phyloP scores from a whole-genome alignment of 2,329 filamentous ascomycete genomes.

The Neocatenulostroma microsporum region DNA sequence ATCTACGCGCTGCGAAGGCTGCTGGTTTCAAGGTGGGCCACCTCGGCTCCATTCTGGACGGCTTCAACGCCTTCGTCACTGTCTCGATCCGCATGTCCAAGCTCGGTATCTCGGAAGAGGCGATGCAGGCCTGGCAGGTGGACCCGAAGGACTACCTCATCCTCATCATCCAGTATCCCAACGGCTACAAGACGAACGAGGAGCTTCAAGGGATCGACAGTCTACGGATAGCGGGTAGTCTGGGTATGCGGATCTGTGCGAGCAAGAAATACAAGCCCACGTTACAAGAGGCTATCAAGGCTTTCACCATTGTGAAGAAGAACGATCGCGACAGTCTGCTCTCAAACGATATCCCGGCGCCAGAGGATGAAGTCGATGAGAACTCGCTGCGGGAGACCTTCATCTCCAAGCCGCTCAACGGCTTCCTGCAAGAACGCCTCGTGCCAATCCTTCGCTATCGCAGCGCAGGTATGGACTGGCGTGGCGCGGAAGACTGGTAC shows the following conservation, averaged over 20 bases:
- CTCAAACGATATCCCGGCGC: slow-evolving; percentile 12
- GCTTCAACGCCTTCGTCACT: slow-evolving; percentile 49
- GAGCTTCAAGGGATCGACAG: slow-evolving; percentile 41
- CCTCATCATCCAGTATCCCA: slow-evolving; percentile 58
- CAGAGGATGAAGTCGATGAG: slow-evolving; percentile 22
- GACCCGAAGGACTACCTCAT: slow-evolving; percentile 61
- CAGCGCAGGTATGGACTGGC: slow-evolving; percentile 53
- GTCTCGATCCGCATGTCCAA: slow-evolving; percentile 63
- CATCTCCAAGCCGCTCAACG: slow-evolving; percentile 63
- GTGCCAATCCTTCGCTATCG: slow-evolving; percentile 55
- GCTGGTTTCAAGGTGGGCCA: slow-evolving; percentile 66
- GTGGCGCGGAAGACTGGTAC: slow-evolving; percentile 55
- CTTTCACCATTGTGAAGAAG: slow-evolving; percentile 40
- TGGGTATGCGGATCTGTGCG: slow-evolving; percentile 62
- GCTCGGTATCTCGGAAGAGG: slow-evolving; percentile 65
- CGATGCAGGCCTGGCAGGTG: slow-evolving; percentile 70
- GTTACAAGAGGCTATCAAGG: slow-evolving; percentile 43
- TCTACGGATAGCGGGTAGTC: slow-evolving; percentile 26
- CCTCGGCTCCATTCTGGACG: slow-evolving; percentile 44
- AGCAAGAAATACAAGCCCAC: slow-evolving; percentile 67
- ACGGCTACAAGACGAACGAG: slow-evolving; percentile 55
- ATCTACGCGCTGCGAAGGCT: slow-evolving; percentile 53
- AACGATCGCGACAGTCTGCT: slow-evolving; percentile 12
- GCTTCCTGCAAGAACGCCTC: slow-evolving; percentile 60
- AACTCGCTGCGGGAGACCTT: slow-evolving; percentile 50